Evolutionary conservation across 129 eudicot species (phyloP).

Genomic region (Artemisia argyi): DNA sequence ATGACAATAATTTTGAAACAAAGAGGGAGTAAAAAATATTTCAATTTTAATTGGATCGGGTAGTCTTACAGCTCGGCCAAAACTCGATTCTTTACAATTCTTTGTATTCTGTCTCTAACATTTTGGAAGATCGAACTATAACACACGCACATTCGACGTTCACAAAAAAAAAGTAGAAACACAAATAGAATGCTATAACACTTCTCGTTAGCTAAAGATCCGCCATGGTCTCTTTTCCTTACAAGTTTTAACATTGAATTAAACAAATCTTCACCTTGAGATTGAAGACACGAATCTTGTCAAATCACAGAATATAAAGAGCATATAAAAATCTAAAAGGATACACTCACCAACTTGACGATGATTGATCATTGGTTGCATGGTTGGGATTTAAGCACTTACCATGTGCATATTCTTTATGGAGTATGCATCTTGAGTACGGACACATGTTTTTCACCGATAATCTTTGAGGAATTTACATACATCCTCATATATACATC

Average conservation of each 20-base stretch:
- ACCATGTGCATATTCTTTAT: background rate
- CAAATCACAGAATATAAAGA: conserved; percentile 25
- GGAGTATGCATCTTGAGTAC: conserved; percentile 21
- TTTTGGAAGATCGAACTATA: too few relatives aligned
- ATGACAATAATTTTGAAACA: too few relatives aligned
- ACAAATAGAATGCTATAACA: background rate
- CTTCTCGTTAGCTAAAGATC: conserved; percentile 1
- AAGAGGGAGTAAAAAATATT: too few relatives aligned
- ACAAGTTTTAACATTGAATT: background rate
- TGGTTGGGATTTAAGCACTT: conserved; percentile 33
- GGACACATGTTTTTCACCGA: background rate
- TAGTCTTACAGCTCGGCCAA: too few relatives aligned
- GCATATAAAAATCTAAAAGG: conserved; percentile 8
- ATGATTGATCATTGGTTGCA: conserved; percentile 42
- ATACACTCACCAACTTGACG: conserved; percentile 26
- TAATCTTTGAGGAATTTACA: too few relatives aligned
- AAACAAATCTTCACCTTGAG: conserved; percentile 12
- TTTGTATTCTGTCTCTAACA: too few relatives aligned
- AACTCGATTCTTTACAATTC: too few relatives aligned
- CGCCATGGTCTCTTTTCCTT: background rate
- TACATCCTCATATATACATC: too few relatives aligned
- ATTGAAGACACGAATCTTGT: conserved; percentile 33
- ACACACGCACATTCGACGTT: too few relatives aligned
- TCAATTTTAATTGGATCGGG: too few relatives aligned
- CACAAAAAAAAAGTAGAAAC: too few relatives aligned